Percentiles rank a stretch among this genome's conserved stretches.
Conservation (phyloP, 2,329 filamentous ascomycete species). For the Aspergillus ochraceus region DNA sequence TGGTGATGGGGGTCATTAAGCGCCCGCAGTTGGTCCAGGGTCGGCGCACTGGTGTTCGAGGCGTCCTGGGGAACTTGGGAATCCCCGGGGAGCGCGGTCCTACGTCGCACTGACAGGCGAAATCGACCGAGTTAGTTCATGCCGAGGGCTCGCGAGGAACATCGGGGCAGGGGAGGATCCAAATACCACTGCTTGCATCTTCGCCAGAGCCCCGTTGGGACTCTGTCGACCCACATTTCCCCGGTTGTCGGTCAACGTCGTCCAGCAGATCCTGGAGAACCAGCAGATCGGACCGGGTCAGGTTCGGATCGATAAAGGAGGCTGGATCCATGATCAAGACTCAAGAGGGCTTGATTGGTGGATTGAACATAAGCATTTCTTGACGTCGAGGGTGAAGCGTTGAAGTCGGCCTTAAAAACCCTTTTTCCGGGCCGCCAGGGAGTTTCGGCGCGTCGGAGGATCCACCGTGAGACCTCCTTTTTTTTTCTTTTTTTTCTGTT, state of each 20-base stretch:
- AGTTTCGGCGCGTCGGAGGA: too few species aligned
- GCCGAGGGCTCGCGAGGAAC: too few species aligned
- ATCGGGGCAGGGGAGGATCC: too few species aligned
- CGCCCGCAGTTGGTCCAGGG: slow-evolving; percentile 47
- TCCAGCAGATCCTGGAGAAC: not conserved
- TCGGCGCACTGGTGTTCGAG: slow-evolving; percentile 2
- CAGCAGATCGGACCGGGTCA: not conserved
- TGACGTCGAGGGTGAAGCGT: not conserved
- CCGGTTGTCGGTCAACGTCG: not conserved
- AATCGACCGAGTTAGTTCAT: not conserved
- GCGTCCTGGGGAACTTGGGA: not conserved
- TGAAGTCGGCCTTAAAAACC: too few species aligned
- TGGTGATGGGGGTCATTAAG: slow-evolving; percentile 51
- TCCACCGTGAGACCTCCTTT: too few species aligned
- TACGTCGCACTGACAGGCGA: not conserved
- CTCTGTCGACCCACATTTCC: not conserved
- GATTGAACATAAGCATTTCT: too few species aligned
- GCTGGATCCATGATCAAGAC: not conserved
- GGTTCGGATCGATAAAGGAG: not conserved
- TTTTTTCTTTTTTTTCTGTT: too few species aligned
- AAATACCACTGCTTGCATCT: not conserved
- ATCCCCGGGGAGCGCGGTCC: not conserved
- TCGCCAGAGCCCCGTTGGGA: not conserved
- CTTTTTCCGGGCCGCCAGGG: too few species aligned
- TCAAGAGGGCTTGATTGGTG: too few species aligned